Conservation (phyloP, 495 filamentous ascomycete genomes). For the Xanthoparmelia taractica region DNA sequence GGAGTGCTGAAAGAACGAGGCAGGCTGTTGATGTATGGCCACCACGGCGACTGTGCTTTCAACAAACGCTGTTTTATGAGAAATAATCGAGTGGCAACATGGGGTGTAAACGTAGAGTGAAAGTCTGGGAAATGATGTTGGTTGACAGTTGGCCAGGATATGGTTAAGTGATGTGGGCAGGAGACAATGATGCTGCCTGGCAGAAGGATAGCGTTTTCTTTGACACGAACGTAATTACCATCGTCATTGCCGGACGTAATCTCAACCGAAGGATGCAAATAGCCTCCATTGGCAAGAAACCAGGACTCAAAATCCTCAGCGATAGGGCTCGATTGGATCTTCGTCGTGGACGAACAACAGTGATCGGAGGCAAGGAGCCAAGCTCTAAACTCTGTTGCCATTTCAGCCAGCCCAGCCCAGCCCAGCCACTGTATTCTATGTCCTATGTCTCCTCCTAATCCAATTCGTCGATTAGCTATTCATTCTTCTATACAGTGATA, state of each 20-base stretch:
- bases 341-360: not conserved
- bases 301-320: conserved; percentile 12
- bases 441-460: no score
- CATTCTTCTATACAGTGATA: not conserved
- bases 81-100: conserved; percentile 39
- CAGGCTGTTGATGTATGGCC: conserved; percentile 51
- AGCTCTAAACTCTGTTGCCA: not conserved
- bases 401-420: not conserved
- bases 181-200: conserved; percentile 19
- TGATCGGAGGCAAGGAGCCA: not conserved
- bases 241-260: conserved; percentile 8
- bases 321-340: not conserved
- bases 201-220: conserved; percentile 1
- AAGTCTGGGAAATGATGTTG: conserved; percentile 6
- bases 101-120: conserved; percentile 7
- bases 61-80: conserved; percentile 50
- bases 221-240: conserved; percentile 18
- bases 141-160: conserved; percentile 20
- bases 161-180: conserved; percentile 22
- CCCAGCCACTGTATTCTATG: not conserved
- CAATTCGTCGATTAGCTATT: not conserved
- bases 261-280: conserved; percentile 19
- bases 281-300: conserved; percentile 24
- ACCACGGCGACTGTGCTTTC: conserved; percentile 48
- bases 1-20: conserved; percentile 52